Evolutionary conservation across 805 yeast genomes (phyloP), one percentile per base, ranked within the genome.

Genomic region (Lipomyces lipofer): DNA sequence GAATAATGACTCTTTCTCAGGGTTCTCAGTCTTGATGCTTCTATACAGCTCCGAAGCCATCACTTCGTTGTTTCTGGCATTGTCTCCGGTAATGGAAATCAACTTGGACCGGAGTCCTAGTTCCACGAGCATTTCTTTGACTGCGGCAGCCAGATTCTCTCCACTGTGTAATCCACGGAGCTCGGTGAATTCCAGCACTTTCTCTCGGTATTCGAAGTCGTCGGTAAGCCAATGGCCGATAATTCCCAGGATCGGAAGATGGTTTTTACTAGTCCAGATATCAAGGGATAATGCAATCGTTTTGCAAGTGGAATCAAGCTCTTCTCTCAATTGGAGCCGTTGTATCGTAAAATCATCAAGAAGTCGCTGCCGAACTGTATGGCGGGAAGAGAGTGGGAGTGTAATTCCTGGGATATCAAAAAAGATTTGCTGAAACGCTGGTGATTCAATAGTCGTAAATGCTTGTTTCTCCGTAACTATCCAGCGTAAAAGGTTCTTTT

Each of bases 21-120:
- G 6, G n/a, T n/a, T n/a, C n/a, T n/a, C n/a, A 35, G 39, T 22
- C 39, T 35, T 35, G 39, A 35, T 19, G 39, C 19, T 35, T 3
- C 8, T n/a, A 43, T 43, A 25, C 33, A 27, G 13, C 36, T 43
- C 47, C 13, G 47, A 43, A 8, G 17, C 47, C 30, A 43, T 24
- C 3, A 27, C 25, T 28, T 43, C 33, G 29, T 25, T 43, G 33
- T 43, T 43, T 19, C 33, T 25, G 3, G 47, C 35, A 28, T 43
- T 43, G 47, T 43, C 35, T 25, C 47, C 35, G 35, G 47, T 43
- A 27, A 43, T 43, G 22, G 47, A 3, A 43, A 43, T 25, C 33
- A 43, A 12, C 33, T 43, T 43, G 29, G 22, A 22, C 13, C 13
- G 12, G 8, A 43, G 33, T 43, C 29, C 29, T 7, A 43, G 35